Evolutionary conservation across 2,329 filamentous ascomycete species (phyloP).

Genomic region (Pseudogymnoascus sp.): DNA sequence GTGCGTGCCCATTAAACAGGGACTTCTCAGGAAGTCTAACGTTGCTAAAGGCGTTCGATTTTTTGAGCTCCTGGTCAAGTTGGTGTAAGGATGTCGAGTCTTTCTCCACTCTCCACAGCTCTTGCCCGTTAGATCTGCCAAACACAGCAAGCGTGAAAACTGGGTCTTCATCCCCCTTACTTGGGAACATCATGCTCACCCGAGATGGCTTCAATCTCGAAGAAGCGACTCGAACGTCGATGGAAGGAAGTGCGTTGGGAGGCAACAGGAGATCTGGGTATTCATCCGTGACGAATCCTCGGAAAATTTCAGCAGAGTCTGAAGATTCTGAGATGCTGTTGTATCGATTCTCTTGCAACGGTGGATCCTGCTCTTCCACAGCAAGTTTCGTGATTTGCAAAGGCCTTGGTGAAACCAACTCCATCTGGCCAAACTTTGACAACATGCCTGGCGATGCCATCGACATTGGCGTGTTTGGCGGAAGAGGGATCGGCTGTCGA

Average conservation of each 20-base stretch:
- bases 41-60: conserved; percentile 55
- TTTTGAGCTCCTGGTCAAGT: conserved; percentile 73
- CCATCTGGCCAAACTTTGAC: conserved; percentile 25
- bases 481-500: conserved; percentile 63
- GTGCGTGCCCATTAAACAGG: conserved; percentile 85
- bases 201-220: conserved; percentile 91
- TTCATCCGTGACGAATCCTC: conserved; percentile 72
- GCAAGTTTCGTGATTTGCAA: conserved; percentile 32
- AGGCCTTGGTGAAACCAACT: conserved; percentile 34
- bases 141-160: conserved; percentile 88
- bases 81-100: conserved; percentile 72
- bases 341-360: conserved; percentile 14
- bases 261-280: conserved; percentile 78
- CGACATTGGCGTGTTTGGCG: conserved; percentile 58
- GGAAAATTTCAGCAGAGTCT: conserved; percentile 51
- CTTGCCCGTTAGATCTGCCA: conserved; percentile 63
- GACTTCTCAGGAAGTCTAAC: conserved; percentile 74
- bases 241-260: conserved; percentile 78
- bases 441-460: conserved; percentile 39
- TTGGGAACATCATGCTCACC: conserved; percentile 72
- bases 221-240: conserved; percentile 80
- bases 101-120: conserved; percentile 94
- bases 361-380: conserved; percentile 19
- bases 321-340: conserved; percentile 14
- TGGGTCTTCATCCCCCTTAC: conserved; percentile 77